These are phyloP conservation scores for Dillenia suffruticosa DNA, from an alignment of 164 flowering plant genomes.

Conservation along the genomic window DNA sequence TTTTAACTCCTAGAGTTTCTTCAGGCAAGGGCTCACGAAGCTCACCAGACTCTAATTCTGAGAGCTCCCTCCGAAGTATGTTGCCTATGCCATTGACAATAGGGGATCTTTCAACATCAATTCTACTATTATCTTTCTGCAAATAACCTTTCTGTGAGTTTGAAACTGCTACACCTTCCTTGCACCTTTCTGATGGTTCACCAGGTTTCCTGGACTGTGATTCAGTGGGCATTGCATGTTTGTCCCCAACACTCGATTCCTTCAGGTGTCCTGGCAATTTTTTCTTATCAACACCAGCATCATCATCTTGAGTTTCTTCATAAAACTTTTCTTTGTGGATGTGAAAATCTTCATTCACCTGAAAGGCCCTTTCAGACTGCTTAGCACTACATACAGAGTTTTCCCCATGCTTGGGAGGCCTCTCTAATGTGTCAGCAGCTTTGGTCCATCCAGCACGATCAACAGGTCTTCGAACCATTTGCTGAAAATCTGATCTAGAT, in stretches of 20 bases:
- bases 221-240: conserved; percentile 23
- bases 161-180: conserved; percentile 29
- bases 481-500: conserved; percentile 33
- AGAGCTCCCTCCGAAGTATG: conserved; percentile 64
- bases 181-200: conserved; percentile 38
- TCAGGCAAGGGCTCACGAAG: conserved; percentile 68
- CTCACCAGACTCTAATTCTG: conserved; percentile 96
- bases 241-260: conserved; percentile 38
- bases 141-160: conserved; percentile 22
- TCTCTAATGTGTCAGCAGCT: conserved; percentile 30
- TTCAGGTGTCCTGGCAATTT: conserved; percentile 27
- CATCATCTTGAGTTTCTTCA: conserved; percentile 38
- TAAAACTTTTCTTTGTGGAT: conserved; percentile 31
- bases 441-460: conserved; percentile 28
- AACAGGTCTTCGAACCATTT: conserved; percentile 30
- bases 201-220: conserved; percentile 34
- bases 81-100: conserved; percentile 35
- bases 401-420: conserved; percentile 32
- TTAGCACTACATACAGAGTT: conserved; percentile 27
- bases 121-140: conserved; percentile 29
- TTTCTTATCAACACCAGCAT: conserved; percentile 30
- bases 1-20: conserved; percentile 38
- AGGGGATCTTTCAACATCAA: conserved; percentile 26
- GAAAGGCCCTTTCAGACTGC: conserved; percentile 29
- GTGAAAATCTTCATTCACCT: conserved; percentile 23